Evolutionary conservation across 2,329 filamentous ascomycete species (phyloP).

Genomic region (Zymoseptoria brevis): DNA sequence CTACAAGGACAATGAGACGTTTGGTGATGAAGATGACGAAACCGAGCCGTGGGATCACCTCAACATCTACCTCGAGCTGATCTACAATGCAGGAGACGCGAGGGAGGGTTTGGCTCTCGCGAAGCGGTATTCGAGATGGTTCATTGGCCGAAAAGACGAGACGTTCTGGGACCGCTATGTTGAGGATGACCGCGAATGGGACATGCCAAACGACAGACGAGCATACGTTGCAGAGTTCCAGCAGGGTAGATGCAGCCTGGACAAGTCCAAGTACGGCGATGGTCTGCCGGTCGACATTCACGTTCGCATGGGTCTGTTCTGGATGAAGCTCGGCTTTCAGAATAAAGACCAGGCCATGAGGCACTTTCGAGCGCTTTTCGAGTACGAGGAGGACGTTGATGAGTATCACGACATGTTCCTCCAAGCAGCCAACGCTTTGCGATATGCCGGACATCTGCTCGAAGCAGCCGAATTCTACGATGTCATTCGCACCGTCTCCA

Average conservation of each 20-base stretch:
- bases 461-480: constrained; percentile 54
- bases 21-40: constrained; percentile 38
- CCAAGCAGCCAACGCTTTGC: constrained; percentile 56
- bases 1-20: constrained; percentile 30
- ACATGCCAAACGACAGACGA: constrained; percentile 64
- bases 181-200: constrained; percentile 83
- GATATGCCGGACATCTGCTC: constrained; percentile 42
- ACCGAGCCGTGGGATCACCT: constrained; percentile 68
- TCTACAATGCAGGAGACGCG: constrained; percentile 55
- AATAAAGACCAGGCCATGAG: constrained; percentile 56
- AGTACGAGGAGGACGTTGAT: constrained; percentile 54
- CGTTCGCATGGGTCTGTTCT: constrained; percentile 73
- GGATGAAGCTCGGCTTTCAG: constrained; percentile 60
- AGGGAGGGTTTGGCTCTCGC: constrained; percentile 60
- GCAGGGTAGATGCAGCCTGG: constrained; percentile 36
- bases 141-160: constrained; percentile 68
- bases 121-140: constrained; percentile 69
- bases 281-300: constrained; percentile 75
- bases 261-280: constrained; percentile 57
- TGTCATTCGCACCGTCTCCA: constrained; percentile 36
- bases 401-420: constrained; percentile 74
- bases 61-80: constrained; percentile 76
- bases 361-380: constrained; percentile 52
- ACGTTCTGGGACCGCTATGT: constrained; percentile 62
- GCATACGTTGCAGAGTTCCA: constrained; percentile 53